Evolutionary conservation across 2,329 filamentous ascomycete genomes (phyloP), one percentile per base, ranked within the genome.

Genomic region (Malbranchea zuffiana): DNA sequence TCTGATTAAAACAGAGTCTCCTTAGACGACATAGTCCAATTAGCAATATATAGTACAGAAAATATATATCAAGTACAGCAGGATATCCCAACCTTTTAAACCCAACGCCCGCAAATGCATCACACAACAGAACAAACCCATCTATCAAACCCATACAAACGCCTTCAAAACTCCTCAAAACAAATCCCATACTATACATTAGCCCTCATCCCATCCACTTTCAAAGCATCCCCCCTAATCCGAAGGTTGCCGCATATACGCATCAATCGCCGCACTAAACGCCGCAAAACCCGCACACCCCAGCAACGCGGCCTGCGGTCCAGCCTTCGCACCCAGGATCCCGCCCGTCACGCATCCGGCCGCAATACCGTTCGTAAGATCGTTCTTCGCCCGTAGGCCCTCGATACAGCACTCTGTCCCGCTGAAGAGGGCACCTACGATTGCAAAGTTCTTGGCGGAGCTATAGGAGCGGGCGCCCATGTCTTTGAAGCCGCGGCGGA

Each of bases 391-490:
- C 19, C 90, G 74, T 51, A 71, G 61, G 0, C 87, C 87, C 61
- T 98, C 90, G 54, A 98, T 86, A 46, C 83, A 86, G 66, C 90
- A 98, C 65, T 98, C 90, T 36, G 90, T 93, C 26, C 88, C 88
- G 11, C 78, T 74, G 66, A 92, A 98, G 13, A 96, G 72, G 2
- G 84, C 82, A 50, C 90, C 90, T 33, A 98, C 85, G 50, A 87
- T 81, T 44, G 84, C 88, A 56, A 98, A 98, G 68, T 92, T 96
- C 66, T 87, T 90, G 37, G 87, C 90, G 32, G 80, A 84, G 44
- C 78, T 80, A 61, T 72, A 83, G 3, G 84, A 88, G 8, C 84
- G 77, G 45, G 71, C 63, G 47, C 90, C 90, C 87, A 98, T 96
- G 61, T 98, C 90, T 60, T 82, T 86, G 67, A 98, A 85, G 36